These are phyloP conservation scores for Pseudodiploospora longispora DNA, from an alignment of 2,329 filamentous ascomycete genomes.

Conservation along the genomic window DNA sequence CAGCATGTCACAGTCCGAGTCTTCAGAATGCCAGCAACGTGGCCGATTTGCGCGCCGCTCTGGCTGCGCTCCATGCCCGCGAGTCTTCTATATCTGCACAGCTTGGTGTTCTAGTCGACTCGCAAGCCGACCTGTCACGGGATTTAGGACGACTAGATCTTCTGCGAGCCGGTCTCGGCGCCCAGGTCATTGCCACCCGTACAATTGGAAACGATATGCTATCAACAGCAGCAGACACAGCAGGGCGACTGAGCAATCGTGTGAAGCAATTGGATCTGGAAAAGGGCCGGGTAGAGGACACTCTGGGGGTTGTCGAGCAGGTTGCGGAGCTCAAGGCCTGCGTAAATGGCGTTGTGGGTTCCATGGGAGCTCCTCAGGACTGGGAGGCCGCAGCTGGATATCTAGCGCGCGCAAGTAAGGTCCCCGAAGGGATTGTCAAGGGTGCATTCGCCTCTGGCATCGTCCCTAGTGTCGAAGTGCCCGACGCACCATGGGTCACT, in stretches of 20 bases:
- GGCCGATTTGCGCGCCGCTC: constrained; percentile 69
- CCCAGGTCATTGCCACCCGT: constrained; percentile 76
- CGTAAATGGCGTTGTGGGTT: constrained; percentile 85
- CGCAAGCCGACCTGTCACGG: constrained; percentile 78
- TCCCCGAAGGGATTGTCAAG: constrained; percentile 71
- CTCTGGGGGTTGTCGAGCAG: constrained; percentile 86
- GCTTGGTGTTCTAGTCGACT: constrained; percentile 69
- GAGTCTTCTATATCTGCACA: constrained; percentile 67
- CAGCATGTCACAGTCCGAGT: constrained; percentile 18
- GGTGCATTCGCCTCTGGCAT: constrained; percentile 85
- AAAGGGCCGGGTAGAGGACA: constrained; percentile 84
- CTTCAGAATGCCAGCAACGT: constrained; percentile 67
- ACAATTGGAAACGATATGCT: constrained; percentile 88
- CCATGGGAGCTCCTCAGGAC: constrained; percentile 96
- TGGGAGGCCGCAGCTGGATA: constrained; percentile 96
- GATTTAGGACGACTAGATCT: constrained; percentile 84
- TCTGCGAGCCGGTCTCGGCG: constrained; percentile 77
- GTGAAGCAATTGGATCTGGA: constrained; percentile 86
- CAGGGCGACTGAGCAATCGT: constrained; percentile 73
- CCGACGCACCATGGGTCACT: constrained; percentile 81
- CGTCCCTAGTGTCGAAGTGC: constrained; percentile 91
- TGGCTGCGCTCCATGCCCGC: constrained; percentile 66
- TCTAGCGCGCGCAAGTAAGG: constrained; percentile 70
- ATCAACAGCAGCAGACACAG: constrained; percentile 74
- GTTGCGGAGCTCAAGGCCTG: constrained; percentile 96